Base-by-base conservation (phyloP, 2,329 filamentous ascomycete species). In the Sodiomyces alkalinus region DNA sequence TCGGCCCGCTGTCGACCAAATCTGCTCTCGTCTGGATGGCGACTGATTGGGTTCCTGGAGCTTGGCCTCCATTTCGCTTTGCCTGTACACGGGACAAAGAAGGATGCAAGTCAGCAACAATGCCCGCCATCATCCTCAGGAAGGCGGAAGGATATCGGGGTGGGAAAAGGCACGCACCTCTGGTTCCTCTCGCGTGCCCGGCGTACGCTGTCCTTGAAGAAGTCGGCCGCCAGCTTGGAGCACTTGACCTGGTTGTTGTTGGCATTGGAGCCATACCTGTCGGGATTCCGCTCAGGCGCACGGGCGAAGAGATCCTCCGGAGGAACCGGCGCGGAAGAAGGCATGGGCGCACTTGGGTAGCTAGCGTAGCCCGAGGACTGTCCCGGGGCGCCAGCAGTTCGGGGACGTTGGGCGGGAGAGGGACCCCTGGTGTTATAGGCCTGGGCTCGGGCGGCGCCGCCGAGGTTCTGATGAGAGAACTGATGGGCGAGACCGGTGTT, bases 121-220 rank as follows among this genome's bases (percentile, higher is more conserved):
- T n/a, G n/a, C n/a, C n/a, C n/a, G n/a, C n/a, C n/a, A n/a, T n/a
- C 14, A 10, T 10, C 14, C n/a, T 25, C 20, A 19, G 31, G 13
- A 9, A 32, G n/a, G 12, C 17, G 14, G 17, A 14, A 7, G 18
- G 16, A 31, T 3, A 3, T n/a, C 19, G 26, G 17, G n/a, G 29
- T 37, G 26, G 19, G 9, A 10, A 17, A 18, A 22, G 22, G 17
- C 20, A 49, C 67, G 43, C 58, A 92, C 86, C 86, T 80, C 54
- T 92, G 76, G 53, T 98, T 98, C 33, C 90, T 76, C 58, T 96
- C 90, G 41, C 87, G 73, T 28, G 90, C 90, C 43, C 90, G 74
- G 63, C 93, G 87, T 31, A 98, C 92, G 51, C 87, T 96, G 56
- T 98, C 87, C 57, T 92, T 92, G 72, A 96, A 98, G 62, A 96